Conservation (phyloP, 2,329 filamentous ascomycete genomes). For the Calonectria honghensis region DNA sequence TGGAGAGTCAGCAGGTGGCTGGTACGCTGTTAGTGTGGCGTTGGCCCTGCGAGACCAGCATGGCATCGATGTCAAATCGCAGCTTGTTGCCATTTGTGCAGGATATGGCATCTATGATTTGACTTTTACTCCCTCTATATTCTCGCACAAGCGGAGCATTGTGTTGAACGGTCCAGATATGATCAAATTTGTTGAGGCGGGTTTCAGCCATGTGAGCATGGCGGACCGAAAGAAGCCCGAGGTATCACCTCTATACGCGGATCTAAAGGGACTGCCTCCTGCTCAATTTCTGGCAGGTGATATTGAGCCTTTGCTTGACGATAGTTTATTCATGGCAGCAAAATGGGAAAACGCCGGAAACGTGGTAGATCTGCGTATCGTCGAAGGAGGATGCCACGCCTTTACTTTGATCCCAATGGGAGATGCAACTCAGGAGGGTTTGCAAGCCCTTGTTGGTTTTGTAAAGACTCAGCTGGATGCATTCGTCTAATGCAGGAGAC, state of each 20-base stretch:
- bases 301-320: neutral
- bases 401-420: slow-evolving; percentile 9
- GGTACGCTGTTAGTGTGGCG: neutral
- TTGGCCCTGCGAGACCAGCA: neutral
- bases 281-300: neutral
- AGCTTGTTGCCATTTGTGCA: neutral
- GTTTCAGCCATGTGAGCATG: neutral
- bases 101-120: neutral
- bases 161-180: neutral
- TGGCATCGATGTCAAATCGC: neutral
- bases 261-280: neutral
- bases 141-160: neutral
- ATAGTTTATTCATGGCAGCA: neutral
- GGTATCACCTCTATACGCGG: neutral
- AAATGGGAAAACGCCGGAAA: neutral
- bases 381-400: neutral
- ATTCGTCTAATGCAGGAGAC: too few relatives aligned
- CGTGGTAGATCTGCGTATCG: neutral
- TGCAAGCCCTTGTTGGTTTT: neutral
- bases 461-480: too few relatives aligned
- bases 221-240: neutral
- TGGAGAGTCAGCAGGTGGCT: neutral
- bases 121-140: neutral
- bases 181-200: slow-evolving; percentile 5
- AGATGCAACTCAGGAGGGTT: neutral